A percentile compares a stretch with the other conserved stretches of the same genome.
Conservation (phyloP, 2,329 filamentous ascomycete genomes). For the Colletotrichum kahawae region DNA sequence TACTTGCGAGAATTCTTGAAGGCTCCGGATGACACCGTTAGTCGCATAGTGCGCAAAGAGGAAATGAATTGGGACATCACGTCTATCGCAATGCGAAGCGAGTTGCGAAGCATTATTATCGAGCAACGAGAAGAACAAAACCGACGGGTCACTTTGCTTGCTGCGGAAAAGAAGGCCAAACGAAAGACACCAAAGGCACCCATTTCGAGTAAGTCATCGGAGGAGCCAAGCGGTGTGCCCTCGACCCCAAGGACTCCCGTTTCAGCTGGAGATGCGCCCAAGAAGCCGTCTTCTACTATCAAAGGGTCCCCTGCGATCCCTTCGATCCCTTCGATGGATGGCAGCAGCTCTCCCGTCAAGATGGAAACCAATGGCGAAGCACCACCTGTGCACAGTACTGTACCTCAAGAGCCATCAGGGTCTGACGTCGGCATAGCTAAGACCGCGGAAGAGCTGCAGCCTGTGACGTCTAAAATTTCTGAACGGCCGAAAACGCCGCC, state of each 20-base stretch:
- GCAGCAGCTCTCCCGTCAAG: not conserved
- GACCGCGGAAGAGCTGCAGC: not conserved
- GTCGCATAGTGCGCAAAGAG: conserved; percentile 68
- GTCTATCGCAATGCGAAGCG: conserved; percentile 62
- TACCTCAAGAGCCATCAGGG: not conserved
- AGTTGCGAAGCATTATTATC: conserved; percentile 72
- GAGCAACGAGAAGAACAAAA: conserved; percentile 63
- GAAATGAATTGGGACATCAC: conserved; percentile 57
- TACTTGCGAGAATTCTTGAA: conserved; percentile 85
- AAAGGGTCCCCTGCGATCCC: conserved; percentile 3
- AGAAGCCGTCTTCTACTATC: conserved; percentile 16
- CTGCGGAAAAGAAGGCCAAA: conserved; percentile 41
- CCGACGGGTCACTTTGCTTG: conserved; percentile 54
- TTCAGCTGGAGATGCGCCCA: conserved; percentile 15
- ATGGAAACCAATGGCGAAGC: not conserved
- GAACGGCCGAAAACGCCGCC: not conserved
- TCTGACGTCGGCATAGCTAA: not conserved
- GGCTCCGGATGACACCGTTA: conserved; percentile 73
- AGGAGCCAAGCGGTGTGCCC: not conserved
- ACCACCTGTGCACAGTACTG: too few relatives aligned
- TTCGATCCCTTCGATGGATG: not conserved
- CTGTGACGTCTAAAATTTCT: not conserved
- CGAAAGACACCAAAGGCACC: conserved; percentile 31
- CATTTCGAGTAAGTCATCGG: conserved; percentile 1
- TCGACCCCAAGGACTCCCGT: conserved; percentile 5